Conservation (phyloP, 176 grass and related monocot genomes). For the Oryza punctata region DNA sequence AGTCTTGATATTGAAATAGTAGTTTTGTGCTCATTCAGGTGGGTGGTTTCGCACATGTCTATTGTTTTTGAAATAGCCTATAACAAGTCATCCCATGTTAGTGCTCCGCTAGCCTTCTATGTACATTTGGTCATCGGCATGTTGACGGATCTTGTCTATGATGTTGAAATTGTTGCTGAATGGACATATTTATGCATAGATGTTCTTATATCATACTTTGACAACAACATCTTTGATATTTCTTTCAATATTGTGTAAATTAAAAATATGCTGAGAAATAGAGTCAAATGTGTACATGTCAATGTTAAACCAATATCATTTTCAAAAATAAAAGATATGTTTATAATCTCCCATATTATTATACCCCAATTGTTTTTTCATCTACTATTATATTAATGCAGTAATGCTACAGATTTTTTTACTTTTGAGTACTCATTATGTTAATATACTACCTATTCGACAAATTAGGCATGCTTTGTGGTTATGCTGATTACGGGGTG, state of each 20-base stretch:
- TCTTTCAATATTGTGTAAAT: neutral
- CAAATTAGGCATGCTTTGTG: neutral
- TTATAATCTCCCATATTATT: neutral
- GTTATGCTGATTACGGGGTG: neutral
- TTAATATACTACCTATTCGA: neutral
- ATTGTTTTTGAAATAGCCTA: neutral
- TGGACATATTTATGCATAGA: neutral
- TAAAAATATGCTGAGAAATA: neutral
- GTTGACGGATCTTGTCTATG: neutral
- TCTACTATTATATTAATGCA: neutral
- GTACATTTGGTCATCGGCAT: conserved; percentile 5
- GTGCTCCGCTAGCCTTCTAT: neutral
- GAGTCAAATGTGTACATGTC: neutral
- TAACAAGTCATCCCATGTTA: neutral
- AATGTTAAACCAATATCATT: neutral
- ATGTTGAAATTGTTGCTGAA: neutral
- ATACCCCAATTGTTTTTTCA: neutral
- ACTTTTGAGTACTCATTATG: neutral
- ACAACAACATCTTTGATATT: neutral
- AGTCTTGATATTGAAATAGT: neutral
- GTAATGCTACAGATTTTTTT: neutral
- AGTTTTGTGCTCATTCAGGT: neutral
- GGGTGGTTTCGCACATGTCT: neutral
- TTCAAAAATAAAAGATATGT: neutral
- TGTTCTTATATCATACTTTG: neutral